A percentile compares a stretch with the other conserved stretches of the same genome.
Evolutionary conservation across 78 protist genomes (phyloP).

Genomic region (Dictyostelium citrinum): DNA sequence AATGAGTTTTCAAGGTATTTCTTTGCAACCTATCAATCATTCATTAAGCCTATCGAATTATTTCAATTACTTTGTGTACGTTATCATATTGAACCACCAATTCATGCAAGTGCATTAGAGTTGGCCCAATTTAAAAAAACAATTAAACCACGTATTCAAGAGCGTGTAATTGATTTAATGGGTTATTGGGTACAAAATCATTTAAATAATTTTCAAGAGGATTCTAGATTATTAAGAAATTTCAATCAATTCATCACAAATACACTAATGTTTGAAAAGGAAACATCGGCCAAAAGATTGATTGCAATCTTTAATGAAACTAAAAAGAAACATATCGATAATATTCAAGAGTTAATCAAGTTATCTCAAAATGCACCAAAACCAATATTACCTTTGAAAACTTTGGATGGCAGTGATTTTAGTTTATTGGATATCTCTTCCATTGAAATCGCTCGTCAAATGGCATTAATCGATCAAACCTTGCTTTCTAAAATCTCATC

Average conservation of each 20-base stretch:
- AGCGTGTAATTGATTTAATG: conserved; percentile 39
- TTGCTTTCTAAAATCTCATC: conserved; percentile 68
- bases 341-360: conserved; percentile 36
- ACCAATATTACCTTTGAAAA: conserved; percentile 40
- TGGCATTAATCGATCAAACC: conserved; percentile 83
- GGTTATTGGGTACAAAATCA: conserved; percentile 62
- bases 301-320: conserved; percentile 69
- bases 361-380: conserved; percentile 58
- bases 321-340: conserved; percentile 48
- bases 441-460: conserved; percentile 85
- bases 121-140: conserved; percentile 24
- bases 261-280: conserved; percentile 53
- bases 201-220: conserved; percentile 43
- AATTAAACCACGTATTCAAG: conserved; percentile 66
- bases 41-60: conserved; percentile 28
- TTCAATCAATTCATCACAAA: conserved; percentile 50
- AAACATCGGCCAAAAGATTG: conserved; percentile 39
- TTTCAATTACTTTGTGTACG: conserved; percentile 54
- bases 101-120: background rate
- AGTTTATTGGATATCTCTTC: conserved; percentile 58
- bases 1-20: background rate
- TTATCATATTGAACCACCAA: conserved; percentile 70
- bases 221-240: conserved; percentile 23
- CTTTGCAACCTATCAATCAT: conserved; percentile 60
- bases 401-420: background rate